Percentiles rank a stretch among this genome's conserved stretches.
Conservation (phyloP, 2,329 filamentous ascomycete species). For the Emmonsiellopsis sp. region DNA sequence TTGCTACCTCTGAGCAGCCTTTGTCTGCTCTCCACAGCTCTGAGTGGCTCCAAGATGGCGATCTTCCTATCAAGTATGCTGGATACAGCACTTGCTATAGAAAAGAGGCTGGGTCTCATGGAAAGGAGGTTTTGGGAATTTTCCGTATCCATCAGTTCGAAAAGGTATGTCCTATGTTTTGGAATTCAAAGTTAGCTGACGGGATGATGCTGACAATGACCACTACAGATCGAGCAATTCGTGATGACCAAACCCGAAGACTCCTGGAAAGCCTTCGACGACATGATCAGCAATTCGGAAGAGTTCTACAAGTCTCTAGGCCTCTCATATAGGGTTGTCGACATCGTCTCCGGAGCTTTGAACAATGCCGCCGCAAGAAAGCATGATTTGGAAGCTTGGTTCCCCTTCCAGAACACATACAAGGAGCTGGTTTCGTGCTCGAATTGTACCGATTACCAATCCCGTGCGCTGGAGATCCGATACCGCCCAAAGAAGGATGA, state of each 20-base stretch:
- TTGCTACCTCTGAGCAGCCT: conserved; percentile 87
- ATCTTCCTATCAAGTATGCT: conserved; percentile 85
- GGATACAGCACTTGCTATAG: conserved; percentile 94
- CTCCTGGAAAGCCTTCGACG: conserved; percentile 86
- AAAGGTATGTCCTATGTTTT: conserved; percentile 47
- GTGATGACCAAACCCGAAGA: conserved; percentile 75
- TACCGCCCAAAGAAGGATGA: conserved; percentile 74
- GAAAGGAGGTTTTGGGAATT: conserved; percentile 92
- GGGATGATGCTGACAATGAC: conserved; percentile 8
- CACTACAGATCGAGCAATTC: conserved; percentile 61
- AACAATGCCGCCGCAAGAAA: conserved; percentile 90
- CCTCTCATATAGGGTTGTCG: conserved; percentile 83
- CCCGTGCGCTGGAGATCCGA: conserved; percentile 83
- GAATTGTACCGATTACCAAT: conserved; percentile 98
- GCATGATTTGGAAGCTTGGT: conserved; percentile 93
- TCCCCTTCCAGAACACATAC: conserved; percentile 93
- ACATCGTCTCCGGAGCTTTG: conserved; percentile 91
- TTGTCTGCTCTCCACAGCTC: conserved; percentile 86
- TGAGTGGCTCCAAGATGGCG: conserved; percentile 79
- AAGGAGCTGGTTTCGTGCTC: conserved; percentile 97
- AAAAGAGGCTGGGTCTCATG: conserved; percentile 86
- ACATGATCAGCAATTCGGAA: conserved; percentile 85
- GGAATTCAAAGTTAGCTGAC: conserved; percentile 2
- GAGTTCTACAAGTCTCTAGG: conserved; percentile 89
- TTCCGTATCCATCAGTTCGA: conserved; percentile 98